phyloP scores from a whole-genome alignment of 805 yeast species.

The Spathaspora gorwiae region DNA sequence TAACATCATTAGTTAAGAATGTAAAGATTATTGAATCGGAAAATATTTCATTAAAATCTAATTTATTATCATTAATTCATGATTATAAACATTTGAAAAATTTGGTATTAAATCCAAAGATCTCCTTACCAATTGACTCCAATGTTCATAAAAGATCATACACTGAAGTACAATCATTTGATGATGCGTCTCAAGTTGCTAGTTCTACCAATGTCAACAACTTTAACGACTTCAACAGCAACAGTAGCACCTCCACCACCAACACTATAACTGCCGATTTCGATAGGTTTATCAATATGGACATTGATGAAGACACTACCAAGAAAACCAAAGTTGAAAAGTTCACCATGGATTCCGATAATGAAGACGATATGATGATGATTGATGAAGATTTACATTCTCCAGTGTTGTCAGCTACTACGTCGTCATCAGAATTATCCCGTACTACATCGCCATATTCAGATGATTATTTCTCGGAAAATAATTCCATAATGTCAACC shows the following conservation, averaged over 20 bases:
- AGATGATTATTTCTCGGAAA: slow-evolving; percentile 16
- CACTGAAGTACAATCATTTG: slow-evolving; percentile 7
- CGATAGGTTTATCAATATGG: slow-evolving; percentile 7
- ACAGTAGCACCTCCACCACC: no score
- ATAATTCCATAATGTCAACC: slow-evolving; percentile 33
- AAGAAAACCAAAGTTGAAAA: background rate
- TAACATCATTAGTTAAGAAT: slow-evolving; percentile 1
- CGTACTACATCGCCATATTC: slow-evolving; percentile 36
- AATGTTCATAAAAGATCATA: slow-evolving; percentile 9
- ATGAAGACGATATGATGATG: slow-evolving; percentile 11
- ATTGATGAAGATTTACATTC: slow-evolving; percentile 16
- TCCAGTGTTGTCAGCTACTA: slow-evolving; percentile 10
- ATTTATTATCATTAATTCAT: slow-evolving; percentile 32
- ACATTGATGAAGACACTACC: background rate
- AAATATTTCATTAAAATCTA: slow-evolving; percentile 30
- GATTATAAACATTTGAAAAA: slow-evolving; percentile 35
- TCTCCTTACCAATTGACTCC: background rate
- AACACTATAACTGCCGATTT: slow-evolving; percentile 1
- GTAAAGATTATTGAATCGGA: slow-evolving; percentile 22
- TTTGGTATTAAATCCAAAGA: slow-evolving; percentile 2
- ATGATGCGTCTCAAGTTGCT: background rate
- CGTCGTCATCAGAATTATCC: slow-evolving; percentile 18
- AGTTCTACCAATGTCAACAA: background rate
- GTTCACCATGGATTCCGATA: slow-evolving; percentile 6
- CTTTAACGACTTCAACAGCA: background rate